Evolutionary conservation across 805 yeast species (phyloP).

Genomic region (Clavispora vitiphila): DNA sequence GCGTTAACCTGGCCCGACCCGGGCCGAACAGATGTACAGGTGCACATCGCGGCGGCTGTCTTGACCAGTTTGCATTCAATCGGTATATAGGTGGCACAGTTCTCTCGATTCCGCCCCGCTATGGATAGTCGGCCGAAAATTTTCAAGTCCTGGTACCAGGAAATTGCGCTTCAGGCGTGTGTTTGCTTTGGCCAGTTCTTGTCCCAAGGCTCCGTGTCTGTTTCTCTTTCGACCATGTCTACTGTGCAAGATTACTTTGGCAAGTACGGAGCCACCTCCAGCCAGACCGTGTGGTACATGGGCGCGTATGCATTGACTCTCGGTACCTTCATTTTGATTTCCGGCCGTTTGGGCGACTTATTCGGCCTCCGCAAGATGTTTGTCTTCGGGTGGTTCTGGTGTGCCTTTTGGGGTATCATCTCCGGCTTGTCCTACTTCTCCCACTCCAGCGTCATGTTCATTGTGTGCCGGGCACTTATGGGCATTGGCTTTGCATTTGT

Average conservation of each 20-base stretch:
- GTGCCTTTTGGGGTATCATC: constrained; percentile 52
- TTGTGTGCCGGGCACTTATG: constrained; percentile 52
- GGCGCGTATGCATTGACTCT: constrained; percentile 68
- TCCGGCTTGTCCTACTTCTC: constrained; percentile 55
- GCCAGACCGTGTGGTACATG: constrained; percentile 46
- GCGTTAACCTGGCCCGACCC: no score
- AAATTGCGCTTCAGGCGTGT: constrained; percentile 7
- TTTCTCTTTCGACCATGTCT: constrained; percentile 36
- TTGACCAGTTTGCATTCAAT: no score
- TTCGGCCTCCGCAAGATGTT: constrained; percentile 58
- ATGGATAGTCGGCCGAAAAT: constrained; percentile 11
- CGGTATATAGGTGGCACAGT: not conserved
- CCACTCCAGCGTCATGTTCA: constrained; percentile 45
- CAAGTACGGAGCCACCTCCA: constrained; percentile 1
- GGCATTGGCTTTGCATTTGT: constrained; percentile 61
- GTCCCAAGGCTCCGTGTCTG: constrained; percentile 33
- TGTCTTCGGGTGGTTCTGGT: constrained; percentile 52
- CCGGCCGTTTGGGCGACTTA: constrained; percentile 70
- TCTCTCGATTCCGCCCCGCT: not conserved
- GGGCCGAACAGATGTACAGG: not conserved
- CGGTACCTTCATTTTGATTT: constrained; percentile 65
- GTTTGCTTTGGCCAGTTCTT: constrained; percentile 29
- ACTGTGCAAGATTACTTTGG: constrained; percentile 26
- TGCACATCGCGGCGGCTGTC: no score
- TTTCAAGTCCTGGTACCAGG: constrained; percentile 9